Conservation (phyloP, 495 filamentous ascomycete genomes). For the Sporormia fimetaria region DNA sequence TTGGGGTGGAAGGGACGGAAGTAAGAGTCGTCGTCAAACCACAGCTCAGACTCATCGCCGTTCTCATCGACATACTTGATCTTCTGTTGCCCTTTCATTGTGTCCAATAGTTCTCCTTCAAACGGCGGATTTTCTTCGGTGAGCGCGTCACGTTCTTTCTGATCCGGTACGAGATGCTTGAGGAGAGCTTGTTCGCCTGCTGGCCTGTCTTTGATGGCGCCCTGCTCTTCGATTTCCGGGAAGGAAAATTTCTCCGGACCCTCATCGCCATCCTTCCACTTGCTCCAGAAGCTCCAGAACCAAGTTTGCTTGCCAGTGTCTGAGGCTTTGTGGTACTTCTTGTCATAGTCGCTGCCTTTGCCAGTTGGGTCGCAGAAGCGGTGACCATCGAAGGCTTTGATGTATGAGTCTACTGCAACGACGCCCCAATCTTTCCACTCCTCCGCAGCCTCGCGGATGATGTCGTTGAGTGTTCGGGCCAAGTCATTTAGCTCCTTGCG, state of each 20-base stretch:
- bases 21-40: neutral
- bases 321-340: neutral
- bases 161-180: constrained; percentile 1
- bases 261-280: neutral
- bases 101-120: neutral
- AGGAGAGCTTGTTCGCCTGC: neutral
- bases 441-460: constrained; percentile 3
- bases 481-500: constrained; percentile 2
- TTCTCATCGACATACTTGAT: neutral
- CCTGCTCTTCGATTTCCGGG: too few species aligned
- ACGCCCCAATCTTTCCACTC: neutral
- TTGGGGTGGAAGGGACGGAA: neutral
- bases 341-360: neutral
- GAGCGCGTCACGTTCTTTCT: neutral
- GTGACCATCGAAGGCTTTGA: neutral
- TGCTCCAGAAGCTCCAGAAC: constrained; percentile 4
- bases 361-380: constrained; percentile 1
- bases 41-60: neutral
- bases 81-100: neutral
- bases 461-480: neutral
- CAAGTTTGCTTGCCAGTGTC: constrained; percentile 1
- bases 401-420: neutral
- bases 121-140: constrained; percentile 1
- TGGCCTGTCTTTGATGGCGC: neutral
- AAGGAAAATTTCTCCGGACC: neutral